Evolutionary conservation across 768 basidiomycete genomes (phyloP), one percentile per base, ranked within the genome.

Genomic region (Astraeus odoratus): DNA sequence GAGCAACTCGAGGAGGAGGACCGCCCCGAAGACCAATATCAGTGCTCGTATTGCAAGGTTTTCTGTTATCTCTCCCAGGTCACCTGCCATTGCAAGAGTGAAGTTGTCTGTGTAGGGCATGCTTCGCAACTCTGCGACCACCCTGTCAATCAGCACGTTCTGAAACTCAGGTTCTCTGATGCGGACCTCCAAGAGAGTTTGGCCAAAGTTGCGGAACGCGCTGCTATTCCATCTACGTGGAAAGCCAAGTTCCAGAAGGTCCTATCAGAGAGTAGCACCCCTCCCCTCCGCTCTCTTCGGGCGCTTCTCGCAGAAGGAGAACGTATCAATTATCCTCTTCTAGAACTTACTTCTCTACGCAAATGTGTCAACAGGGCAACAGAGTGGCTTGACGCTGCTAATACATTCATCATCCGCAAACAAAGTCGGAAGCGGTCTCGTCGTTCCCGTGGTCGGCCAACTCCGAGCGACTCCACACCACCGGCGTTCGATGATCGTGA

Each of bases 21-120:
- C 62, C 79, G 81, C 10, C 73, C 83, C 0, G 96, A 97, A 61
- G 94, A 97, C 43, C 91, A 96, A 60, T 95, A 94, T 64, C 96
- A 97, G 64, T 99, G 96, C 74, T 68, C 74, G 40, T 67, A 86
- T 51, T 98, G 96, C 84, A 94, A 96, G 61, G 78, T 74, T 4
- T 97, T 95, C 67, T 93, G 87, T 66, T 98, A 96, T 63, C 79
- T 99, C 33, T 93, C 96, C 1, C 94, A 96, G 58, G 73, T 97
- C 59, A 82, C 78, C 46, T 93, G 91, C 61, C 68, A 70, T 25
- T 93, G 91, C 72, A 83, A 83, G 34, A 77, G 66, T 42, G 77
- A 81, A 51, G 81, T 95, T 26, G 80, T 83, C 10, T 99, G 96
- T 62, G 77, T 87, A 39, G 86, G 94, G 46, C 95, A 98, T 66